phyloP scores from a whole-genome alignment of 2,329 filamentous ascomycete genomes.

The Coniosporium tulheliwenetii region DNA sequence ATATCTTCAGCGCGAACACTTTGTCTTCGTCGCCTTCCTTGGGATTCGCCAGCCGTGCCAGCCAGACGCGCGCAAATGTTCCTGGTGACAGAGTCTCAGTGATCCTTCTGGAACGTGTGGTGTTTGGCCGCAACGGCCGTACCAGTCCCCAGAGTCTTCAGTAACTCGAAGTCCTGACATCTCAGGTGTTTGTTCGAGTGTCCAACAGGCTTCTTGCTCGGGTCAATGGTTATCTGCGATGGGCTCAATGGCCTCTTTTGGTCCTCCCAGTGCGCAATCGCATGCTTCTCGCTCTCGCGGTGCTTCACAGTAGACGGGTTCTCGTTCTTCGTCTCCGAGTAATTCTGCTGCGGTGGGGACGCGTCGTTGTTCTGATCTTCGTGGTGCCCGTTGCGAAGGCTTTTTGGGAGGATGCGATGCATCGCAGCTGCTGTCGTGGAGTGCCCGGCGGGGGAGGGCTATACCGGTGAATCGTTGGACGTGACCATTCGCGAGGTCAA shows the following conservation, averaged over 20 bases:
- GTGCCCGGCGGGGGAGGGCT: too few species aligned
- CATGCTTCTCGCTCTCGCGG: slow-evolving; percentile 28
- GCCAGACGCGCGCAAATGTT: slow-evolving; percentile 70
- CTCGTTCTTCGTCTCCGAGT: too few species aligned
- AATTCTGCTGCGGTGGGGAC: slow-evolving; percentile 5
- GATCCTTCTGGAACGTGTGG: neutral
- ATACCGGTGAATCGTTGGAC: too few species aligned
- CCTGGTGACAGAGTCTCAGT: slow-evolving; percentile 27
- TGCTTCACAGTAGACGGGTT: too few species aligned
- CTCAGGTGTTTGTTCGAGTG: slow-evolving; percentile 30
- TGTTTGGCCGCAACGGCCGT: slow-evolving; percentile 11
- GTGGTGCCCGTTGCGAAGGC: slow-evolving; percentile 10
- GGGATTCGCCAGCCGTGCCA: slow-evolving; percentile 48
- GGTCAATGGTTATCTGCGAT: slow-evolving; percentile 25
- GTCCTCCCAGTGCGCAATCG: slow-evolving; percentile 30
- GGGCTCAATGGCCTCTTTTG: slow-evolving; percentile 26
- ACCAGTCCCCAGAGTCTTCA: slow-evolving; percentile 67
- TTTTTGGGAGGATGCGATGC: slow-evolving; percentile 10
- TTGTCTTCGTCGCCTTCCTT: slow-evolving; percentile 39
- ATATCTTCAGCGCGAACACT: slow-evolving; percentile 70
- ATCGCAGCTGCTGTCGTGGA: too few species aligned
- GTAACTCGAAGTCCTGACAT: slow-evolving; percentile 50
- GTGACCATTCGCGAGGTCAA: too few species aligned
- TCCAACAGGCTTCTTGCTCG: slow-evolving; percentile 27
- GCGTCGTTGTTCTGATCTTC: slow-evolving; percentile 7